Conservation (phyloP, 2,329 filamentous ascomycete genomes). For the Fusarium sp. region DNA sequence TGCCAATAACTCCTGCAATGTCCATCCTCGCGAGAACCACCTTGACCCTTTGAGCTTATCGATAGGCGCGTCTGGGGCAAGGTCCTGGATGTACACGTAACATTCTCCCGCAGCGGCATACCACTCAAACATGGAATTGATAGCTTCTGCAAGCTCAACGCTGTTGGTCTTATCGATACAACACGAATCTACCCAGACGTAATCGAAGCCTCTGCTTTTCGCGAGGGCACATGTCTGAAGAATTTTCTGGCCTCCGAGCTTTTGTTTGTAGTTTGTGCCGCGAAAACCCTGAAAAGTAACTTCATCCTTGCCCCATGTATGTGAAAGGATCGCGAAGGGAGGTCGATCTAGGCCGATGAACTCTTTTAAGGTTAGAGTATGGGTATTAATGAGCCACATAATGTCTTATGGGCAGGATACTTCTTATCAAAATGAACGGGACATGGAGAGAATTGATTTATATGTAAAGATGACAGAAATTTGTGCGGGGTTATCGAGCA, state of each 20-base stretch:
- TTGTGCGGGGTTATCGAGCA: no score
- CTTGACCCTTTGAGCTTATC: neutral
- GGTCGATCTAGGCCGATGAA: neutral
- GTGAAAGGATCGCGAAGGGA: neutral
- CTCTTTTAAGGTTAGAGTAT: neutral
- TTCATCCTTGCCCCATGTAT: neutral
- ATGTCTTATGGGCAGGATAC: neutral
- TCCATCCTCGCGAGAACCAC: neutral
- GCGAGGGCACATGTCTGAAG: neutral
- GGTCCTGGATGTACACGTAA: neutral
- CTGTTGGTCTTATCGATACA: neutral
- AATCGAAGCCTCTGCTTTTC: neutral
- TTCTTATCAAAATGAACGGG: no score
- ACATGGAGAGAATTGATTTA: no score
- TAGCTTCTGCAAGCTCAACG: neutral
- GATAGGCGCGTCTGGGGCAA: neutral
- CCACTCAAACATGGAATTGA: neutral
- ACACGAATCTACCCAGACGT: neutral
- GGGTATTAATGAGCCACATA: neutral
- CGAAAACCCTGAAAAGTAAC: neutral
- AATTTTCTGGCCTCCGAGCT: neutral
- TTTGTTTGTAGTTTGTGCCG: neutral
- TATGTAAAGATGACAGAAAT: no score
- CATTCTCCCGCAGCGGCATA: neutral
- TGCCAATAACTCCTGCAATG: neutral